A percentile compares a stretch with the other conserved stretches of the same genome.
Evolutionary conservation across 2,329 filamentous ascomycete species (phyloP).

Genomic region (Diplocarpon rosae): DNA sequence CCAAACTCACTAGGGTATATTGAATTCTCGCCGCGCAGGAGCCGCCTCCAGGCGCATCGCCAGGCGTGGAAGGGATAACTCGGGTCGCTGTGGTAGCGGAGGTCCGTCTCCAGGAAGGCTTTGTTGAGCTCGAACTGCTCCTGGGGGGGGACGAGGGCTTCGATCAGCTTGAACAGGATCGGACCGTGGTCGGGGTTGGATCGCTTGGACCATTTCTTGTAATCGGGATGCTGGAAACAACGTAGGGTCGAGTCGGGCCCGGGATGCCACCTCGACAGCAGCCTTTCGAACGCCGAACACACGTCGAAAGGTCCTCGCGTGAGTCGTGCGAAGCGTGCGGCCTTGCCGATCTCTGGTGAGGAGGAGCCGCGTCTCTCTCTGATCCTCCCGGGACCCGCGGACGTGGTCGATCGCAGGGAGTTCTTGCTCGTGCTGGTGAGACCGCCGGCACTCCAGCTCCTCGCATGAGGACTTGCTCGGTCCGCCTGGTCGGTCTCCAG

Average conservation of each 20-base stretch:
- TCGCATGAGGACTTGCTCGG: not conserved
- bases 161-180: constrained; percentile 15
- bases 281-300: constrained; percentile 7
- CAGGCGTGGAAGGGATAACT: constrained; percentile 4
- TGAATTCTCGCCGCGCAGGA: constrained; percentile 41
- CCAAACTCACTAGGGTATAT: constrained; percentile 95
- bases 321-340: not conserved
- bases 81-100: not conserved
- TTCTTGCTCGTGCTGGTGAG: not conserved
- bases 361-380: not conserved
- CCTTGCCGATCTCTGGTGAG: not conserved
- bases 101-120: constrained; percentile 12
- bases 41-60: constrained; percentile 7
- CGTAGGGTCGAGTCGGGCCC: constrained; percentile 10
- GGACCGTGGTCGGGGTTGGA: constrained; percentile 5
- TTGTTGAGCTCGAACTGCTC: constrained; percentile 15
- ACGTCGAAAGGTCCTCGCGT: constrained; percentile 1
- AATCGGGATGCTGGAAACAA: constrained; percentile 10
- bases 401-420: not conserved
- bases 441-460: no score
- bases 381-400: not conserved
- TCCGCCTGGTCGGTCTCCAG: constrained; percentile 8
- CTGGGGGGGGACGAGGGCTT: constrained; percentile 11
- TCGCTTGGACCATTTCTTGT: constrained; percentile 6
- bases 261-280: constrained; percentile 15